Evolutionary conservation across 352 stramenopile genomes (phyloP), one percentile per base, ranked within the genome.

Genomic region (Thraustochytrium sp.): DNA sequence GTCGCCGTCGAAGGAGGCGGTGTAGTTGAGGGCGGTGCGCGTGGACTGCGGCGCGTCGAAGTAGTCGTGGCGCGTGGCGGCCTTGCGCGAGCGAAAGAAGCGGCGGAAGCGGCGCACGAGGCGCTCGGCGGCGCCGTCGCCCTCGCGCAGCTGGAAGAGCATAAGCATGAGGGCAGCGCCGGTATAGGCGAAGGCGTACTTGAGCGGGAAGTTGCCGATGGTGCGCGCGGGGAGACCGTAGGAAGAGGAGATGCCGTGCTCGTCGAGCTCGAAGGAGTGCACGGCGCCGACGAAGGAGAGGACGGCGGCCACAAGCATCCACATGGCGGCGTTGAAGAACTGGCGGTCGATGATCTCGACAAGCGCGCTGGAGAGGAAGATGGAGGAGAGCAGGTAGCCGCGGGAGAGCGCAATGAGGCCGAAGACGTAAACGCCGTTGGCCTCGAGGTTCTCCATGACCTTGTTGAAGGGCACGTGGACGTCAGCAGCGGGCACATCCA

Each of bases 301-400:
- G 3, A 85, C 36, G 2, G 85, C 62, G 2, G 85, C 86, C 1
- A 89, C 44, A 9, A 56, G 62, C 86, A 89, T 89, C 87, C 87
- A 90, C 11, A 63, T 73, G 54, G 83, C 86, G 0, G 87, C 87
- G 13, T 78, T 72, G 37, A 87, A 65, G 53, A 90, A 90, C 61
- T 89, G 85, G 48, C 87, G 87, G 59, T 90, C 87, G 54, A 90
- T 87, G 44, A 90, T 89, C 80, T 89, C 86, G 36, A 89, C 86
- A 82, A 90, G 89, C 55, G 80, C 88, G 21, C 86, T 89, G n/a
- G 87, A 86, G 13, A 90, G 75, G 42, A 89, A 86, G 46, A 90
- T 89, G 1, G 87, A 88, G 2, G 86, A 89, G 34, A 90, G 83
- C 37, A 90, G 76, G 54, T 89, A 89, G 16, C 87, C 87, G 59